These are phyloP conservation scores for Pseudopithomyces maydicus DNA, from an alignment of 2,329 filamentous ascomycete genomes.

Conservation along the genomic window DNA sequence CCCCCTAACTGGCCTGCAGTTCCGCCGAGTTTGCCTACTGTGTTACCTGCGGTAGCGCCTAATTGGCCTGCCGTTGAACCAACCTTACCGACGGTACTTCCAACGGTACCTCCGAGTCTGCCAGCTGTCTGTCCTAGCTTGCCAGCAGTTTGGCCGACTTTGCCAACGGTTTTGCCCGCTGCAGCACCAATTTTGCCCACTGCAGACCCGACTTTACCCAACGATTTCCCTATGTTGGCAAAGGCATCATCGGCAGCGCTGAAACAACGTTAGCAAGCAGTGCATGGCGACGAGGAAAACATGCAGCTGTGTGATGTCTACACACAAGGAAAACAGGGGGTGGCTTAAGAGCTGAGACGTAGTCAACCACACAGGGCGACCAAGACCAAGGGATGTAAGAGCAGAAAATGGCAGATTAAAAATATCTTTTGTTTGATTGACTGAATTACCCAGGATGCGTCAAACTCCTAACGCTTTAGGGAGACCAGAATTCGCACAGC, in stretches of 20 bases:
- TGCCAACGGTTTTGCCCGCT: neutral
- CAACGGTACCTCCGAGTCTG: neutral
- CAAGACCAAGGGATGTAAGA: neutral
- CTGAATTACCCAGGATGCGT: constrained; percentile 2
- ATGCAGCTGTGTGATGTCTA: neutral
- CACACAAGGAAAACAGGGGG: neutral
- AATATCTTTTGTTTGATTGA: neutral
- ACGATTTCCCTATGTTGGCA: constrained; percentile 1
- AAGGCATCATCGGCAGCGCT: constrained; percentile 5
- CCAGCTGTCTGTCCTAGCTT: neutral
- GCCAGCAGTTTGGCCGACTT: neutral
- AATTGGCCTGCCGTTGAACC: neutral
- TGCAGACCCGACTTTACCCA: neutral
- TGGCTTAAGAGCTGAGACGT: neutral
- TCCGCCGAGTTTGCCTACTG: neutral
- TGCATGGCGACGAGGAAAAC: neutral
- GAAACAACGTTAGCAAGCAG: neutral
- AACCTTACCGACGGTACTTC: neutral
- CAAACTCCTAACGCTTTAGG: neutral
- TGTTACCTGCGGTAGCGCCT: neutral
- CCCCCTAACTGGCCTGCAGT: neutral
- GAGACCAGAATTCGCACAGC: neutral
- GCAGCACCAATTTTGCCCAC: neutral
- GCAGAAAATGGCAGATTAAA: neutral
- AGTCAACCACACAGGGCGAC: neutral